phyloP scores from a whole-genome alignment of 2,329 filamentous ascomycete species.

The Trichoderma sp. region DNA sequence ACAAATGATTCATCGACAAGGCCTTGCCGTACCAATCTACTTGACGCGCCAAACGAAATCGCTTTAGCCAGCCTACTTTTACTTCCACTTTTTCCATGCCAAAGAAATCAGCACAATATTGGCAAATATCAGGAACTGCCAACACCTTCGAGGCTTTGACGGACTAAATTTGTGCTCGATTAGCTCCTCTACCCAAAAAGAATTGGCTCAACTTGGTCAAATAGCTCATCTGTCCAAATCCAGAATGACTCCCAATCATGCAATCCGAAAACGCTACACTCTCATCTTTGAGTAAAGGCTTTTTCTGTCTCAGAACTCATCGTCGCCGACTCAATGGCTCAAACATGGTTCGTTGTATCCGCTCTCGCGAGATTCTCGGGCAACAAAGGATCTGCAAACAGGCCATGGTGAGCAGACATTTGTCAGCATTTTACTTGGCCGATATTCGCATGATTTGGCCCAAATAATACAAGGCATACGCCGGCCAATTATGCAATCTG shows the following conservation, averaged over 20 bases:
- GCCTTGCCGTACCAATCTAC: not conserved
- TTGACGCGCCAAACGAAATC: not conserved
- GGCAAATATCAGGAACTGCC: not conserved
- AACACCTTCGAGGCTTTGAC: not conserved
- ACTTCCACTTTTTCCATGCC: not conserved
- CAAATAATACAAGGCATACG: conserved; percentile 8
- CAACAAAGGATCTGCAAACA: not conserved
- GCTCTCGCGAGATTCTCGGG: not conserved
- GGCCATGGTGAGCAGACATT: conserved; percentile 3
- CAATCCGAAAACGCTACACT: not conserved
- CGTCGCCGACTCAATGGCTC: not conserved
- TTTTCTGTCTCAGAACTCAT: not conserved
- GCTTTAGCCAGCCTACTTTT: not conserved
- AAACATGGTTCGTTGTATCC: not conserved
- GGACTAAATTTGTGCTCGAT: not conserved
- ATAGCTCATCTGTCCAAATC: not conserved
- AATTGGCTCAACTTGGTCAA: not conserved
- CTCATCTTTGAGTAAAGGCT: not conserved
- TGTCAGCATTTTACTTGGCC: conserved; percentile 9
- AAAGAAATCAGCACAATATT: not conserved
- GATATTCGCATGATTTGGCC: not conserved
- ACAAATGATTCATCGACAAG: not conserved
- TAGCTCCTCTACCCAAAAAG: not conserved
- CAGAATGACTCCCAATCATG: not conserved
- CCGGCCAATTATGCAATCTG: conserved; percentile 13